Conservation (phyloP, 2,329 filamentous ascomycete genomes). For the Talaromyces sp. region DNA sequence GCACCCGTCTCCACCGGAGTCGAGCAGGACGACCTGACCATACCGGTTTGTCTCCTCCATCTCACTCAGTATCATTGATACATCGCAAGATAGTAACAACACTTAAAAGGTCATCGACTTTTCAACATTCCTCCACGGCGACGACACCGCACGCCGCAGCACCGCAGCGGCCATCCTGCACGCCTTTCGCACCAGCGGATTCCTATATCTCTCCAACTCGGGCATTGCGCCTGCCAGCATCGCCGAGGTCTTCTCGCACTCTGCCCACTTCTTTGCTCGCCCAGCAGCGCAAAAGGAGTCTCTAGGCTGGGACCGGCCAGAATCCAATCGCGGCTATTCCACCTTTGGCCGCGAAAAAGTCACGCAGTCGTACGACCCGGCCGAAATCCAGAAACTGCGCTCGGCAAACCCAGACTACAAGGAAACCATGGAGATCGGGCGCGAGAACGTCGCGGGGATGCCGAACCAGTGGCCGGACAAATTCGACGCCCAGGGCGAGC, state of each 20-base stretch:
- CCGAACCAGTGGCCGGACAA: slow-evolving; percentile 74
- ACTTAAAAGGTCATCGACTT: slow-evolving; percentile 68
- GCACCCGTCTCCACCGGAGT: slow-evolving; percentile 25
- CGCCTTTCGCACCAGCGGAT: slow-evolving; percentile 80
- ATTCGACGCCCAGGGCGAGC: slow-evolving; percentile 48
- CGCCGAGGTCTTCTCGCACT: slow-evolving; percentile 59
- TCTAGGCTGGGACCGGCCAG: slow-evolving; percentile 65
- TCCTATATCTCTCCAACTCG: slow-evolving; percentile 82
- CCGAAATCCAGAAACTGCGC: slow-evolving; percentile 55
- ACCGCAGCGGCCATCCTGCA: slow-evolving; percentile 68
- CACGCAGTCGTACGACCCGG: slow-evolving; percentile 49
- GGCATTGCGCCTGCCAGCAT: slow-evolving; percentile 59
- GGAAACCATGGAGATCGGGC: slow-evolving; percentile 57
- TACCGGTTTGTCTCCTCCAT: slow-evolving; percentile 25
- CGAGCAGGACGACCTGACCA: slow-evolving; percentile 39
- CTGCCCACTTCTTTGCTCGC: slow-evolving; percentile 66
- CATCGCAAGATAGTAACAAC: not conserved
- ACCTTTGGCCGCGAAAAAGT: slow-evolving; percentile 68
- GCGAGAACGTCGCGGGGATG: slow-evolving; percentile 53
- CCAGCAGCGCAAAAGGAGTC: slow-evolving; percentile 58
- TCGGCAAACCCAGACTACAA: slow-evolving; percentile 49
- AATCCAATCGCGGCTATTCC: slow-evolving; percentile 70
- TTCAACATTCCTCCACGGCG: slow-evolving; percentile 62
- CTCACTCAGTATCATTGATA: not conserved
- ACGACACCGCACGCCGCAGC: slow-evolving; percentile 53